Conservation (phyloP, 805 yeast genomes). For the Dipodascopsis uninucleata region DNA sequence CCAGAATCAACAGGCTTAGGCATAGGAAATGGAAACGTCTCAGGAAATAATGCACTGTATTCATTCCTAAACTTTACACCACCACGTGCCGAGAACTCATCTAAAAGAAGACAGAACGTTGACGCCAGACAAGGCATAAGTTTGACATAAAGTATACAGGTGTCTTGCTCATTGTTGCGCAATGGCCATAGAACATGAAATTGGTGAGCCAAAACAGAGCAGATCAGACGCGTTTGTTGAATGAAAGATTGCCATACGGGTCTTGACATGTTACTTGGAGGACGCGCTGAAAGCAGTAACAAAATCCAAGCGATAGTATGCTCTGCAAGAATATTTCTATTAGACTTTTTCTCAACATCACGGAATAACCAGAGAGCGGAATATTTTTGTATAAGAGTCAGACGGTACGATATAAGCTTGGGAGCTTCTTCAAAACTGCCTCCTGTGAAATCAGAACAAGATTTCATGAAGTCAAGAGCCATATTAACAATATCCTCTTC, state of each 20-base stretch:
- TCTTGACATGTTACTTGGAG: no score
- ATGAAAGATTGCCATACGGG: slow-evolving; percentile 22
- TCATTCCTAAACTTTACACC: slow-evolving; percentile 38
- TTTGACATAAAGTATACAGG: slow-evolving; percentile 33
- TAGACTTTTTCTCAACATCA: not conserved
- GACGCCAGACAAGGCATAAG: slow-evolving; percentile 34
- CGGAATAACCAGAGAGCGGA: slow-evolving; percentile 31
- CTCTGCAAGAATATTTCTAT: not conserved
- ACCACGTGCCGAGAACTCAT: slow-evolving; percentile 8
- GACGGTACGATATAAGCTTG: slow-evolving; percentile 33
- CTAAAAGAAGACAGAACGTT: slow-evolving; percentile 31
- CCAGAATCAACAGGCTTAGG: slow-evolving; percentile 68
- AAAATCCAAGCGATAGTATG: slow-evolving; percentile 23
- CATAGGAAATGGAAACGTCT: slow-evolving; percentile 52
- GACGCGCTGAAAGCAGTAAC: no score
- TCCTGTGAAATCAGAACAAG: slow-evolving; percentile 4
- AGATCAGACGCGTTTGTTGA: slow-evolving; percentile 32
- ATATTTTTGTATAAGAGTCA: slow-evolving; percentile 52
- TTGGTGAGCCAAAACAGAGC: slow-evolving; percentile 33
- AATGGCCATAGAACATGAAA: slow-evolving; percentile 34
- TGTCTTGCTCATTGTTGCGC: slow-evolving; percentile 29
- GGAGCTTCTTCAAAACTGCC: not conserved
- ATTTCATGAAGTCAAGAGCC: slow-evolving; percentile 32
- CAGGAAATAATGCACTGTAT: slow-evolving; percentile 51
- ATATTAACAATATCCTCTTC: slow-evolving; percentile 35